Percentiles rank a stretch among this genome's conserved stretches.
Conservation (phyloP, 768 basidiomycete genomes). For the Boletus rex-veris region DNA sequence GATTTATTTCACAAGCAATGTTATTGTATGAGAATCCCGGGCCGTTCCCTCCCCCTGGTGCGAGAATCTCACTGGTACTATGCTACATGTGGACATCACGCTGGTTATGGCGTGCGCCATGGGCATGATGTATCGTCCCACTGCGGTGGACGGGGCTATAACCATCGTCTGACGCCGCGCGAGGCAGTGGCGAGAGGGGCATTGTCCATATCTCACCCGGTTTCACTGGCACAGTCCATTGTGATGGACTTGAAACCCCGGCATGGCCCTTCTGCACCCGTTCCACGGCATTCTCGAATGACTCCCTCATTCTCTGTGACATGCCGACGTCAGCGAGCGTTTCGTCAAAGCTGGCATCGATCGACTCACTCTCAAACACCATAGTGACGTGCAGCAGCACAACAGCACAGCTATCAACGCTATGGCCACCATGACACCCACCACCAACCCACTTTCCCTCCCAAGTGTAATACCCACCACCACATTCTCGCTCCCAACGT, state of each 20-base stretch:
- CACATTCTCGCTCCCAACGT: background rate
- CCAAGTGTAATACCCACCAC: background rate
- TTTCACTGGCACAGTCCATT: background rate
- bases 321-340: slow-evolving; percentile 2
- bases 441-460: slow-evolving; percentile 45
- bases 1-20: no score
- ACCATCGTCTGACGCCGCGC: slow-evolving; percentile 1
- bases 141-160: slow-evolving; percentile 1
- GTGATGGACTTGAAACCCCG: background rate
- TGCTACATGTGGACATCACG: slow-evolving; percentile 14
- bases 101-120: background rate
- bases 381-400: slow-evolving; percentile 63
- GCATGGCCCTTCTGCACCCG: background rate
- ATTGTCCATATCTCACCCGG: background rate
- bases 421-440: slow-evolving; percentile 62
- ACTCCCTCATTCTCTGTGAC: slow-evolving; percentile 2
- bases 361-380: slow-evolving; percentile 62
- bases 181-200: slow-evolving; percentile 6
- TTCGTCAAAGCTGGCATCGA: background rate
- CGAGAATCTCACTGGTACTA: background rate
- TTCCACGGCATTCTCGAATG: background rate
- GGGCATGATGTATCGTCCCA: background rate
- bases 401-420: slow-evolving; percentile 60
- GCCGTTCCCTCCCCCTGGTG: background rate
- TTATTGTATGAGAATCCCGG: background rate